Percentiles rank a stretch among this genome's conserved stretches.
These are phyloP conservation scores for Actinomucor elegans DNA, from an alignment of 371 early-diverging fungal genomes.

Conservation along the genomic window DNA sequence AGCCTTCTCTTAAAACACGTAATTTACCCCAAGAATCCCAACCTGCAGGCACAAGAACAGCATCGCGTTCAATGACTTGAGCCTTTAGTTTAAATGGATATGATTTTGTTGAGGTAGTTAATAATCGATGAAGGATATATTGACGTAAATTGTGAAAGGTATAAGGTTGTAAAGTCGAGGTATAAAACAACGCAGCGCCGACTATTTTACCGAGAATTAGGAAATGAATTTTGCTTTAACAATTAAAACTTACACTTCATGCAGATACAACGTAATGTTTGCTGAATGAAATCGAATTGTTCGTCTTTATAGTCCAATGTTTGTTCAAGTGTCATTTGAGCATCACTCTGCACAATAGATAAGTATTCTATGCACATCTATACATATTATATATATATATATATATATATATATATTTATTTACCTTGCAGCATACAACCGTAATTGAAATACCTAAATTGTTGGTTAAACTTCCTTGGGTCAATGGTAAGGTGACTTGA, in stretches of 20 bases:
- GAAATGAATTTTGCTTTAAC: background rate
- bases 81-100: conserved; percentile 66
- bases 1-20: conserved; percentile 69
- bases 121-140: conserved; percentile 84
- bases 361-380: no score
- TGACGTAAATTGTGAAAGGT: conserved; percentile 78
- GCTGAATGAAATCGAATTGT: conserved; percentile 94
- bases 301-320: conserved; percentile 88
- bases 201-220: conserved; percentile 59
- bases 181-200: conserved; percentile 92
- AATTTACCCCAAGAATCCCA: conserved; percentile 94
- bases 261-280: conserved; percentile 85
- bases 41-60: conserved; percentile 85
- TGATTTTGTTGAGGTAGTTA: conserved; percentile 37
- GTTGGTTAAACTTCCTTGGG: conserved; percentile 76
- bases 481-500: conserved; percentile 75
- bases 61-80: conserved; percentile 86
- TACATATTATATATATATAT: no score
- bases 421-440: conserved; percentile 89
- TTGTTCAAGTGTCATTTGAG: conserved; percentile 74
- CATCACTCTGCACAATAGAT: conserved; percentile 72
- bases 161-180: conserved; percentile 79
- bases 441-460: conserved; percentile 90
- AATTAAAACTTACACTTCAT: conserved; percentile 73
- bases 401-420: no score